Percentiles rank a stretch among this genome's conserved stretches.
phyloP scores from a whole-genome alignment of 495 filamentous ascomycete genomes.

The Halenospora varia region DNA sequence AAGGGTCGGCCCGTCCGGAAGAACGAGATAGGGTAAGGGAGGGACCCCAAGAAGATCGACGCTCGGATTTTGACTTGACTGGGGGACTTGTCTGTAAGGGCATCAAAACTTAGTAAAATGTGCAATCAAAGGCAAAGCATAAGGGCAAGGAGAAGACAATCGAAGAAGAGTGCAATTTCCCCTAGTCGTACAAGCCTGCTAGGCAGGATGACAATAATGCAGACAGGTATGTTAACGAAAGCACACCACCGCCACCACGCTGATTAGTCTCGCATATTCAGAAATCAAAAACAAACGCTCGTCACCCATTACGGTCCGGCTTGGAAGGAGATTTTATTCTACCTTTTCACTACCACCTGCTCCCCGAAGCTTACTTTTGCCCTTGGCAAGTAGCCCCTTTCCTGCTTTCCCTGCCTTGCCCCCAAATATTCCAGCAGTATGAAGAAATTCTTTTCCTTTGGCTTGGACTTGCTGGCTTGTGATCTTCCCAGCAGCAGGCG shows the following conservation, averaged over 20 bases:
- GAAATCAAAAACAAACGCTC: slow-evolving; percentile 29
- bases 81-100: slow-evolving; percentile 17
- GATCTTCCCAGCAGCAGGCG: slow-evolving; percentile 25
- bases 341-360: slow-evolving; percentile 76
- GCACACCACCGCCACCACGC: slow-evolving; percentile 16
- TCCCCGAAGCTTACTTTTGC: slow-evolving; percentile 71
- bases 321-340: slow-evolving; percentile 56
- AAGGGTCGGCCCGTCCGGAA: slow-evolving; percentile 14
- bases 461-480: slow-evolving; percentile 53
- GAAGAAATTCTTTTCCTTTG: slow-evolving; percentile 81
- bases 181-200: slow-evolving; percentile 28
- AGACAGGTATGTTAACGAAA: slow-evolving; percentile 14
- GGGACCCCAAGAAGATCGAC: slow-evolving; percentile 30
- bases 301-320: slow-evolving; percentile 24
- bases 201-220: slow-evolving; percentile 25
- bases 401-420: slow-evolving; percentile 72
- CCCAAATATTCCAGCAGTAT: slow-evolving; percentile 68
- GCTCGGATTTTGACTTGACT: slow-evolving; percentile 22
- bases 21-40: slow-evolving; percentile 18
- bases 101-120: slow-evolving; percentile 22
- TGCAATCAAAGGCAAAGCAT: slow-evolving; percentile 15
- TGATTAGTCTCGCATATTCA: slow-evolving; percentile 37
- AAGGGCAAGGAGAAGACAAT: slow-evolving; percentile 16
- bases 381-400: slow-evolving; percentile 83
- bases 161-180: slow-evolving; percentile 22